These are phyloP conservation scores for Fusarium burgessii DNA, from an alignment of 2,329 filamentous ascomycete species.

Conservation along the genomic window DNA sequence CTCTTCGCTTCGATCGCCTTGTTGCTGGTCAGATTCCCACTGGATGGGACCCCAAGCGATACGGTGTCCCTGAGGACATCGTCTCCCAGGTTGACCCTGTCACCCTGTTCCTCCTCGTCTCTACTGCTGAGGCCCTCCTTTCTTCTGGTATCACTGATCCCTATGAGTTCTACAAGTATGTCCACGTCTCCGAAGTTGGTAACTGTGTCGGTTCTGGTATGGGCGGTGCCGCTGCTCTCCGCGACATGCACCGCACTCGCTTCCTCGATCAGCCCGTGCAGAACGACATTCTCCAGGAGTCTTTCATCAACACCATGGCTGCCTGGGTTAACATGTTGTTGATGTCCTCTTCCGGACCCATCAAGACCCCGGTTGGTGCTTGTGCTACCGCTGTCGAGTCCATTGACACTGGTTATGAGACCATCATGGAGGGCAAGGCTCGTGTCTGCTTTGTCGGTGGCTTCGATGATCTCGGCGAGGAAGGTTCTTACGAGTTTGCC, in stretches of 20 bases:
- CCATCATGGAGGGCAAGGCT: conserved; percentile 97
- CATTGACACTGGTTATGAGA: conserved; percentile 97
- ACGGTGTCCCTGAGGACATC: conserved; percentile 97
- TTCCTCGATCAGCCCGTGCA: conserved; percentile 97
- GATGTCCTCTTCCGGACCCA: conserved; percentile 94
- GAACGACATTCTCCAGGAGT: conserved; percentile 99
- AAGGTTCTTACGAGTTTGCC: conserved; percentile 99
- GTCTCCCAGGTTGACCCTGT: conserved; percentile 97
- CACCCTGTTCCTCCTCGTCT: conserved; percentile 93
- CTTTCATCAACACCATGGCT: conserved; percentile 99
- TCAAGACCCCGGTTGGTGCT: conserved; percentile 98
- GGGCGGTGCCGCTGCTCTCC: conserved; percentile 90
- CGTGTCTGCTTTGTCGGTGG: conserved; percentile 97
- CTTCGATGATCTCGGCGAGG: conserved; percentile 99
- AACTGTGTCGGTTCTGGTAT: conserved; percentile 99
- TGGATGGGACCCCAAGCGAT: conserved; percentile 96
- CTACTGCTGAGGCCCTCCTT: conserved; percentile 90
- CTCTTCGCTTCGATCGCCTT: conserved; percentile 94
- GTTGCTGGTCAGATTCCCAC: conserved; percentile 97
- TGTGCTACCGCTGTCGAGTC: conserved; percentile 98
- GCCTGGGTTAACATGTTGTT: conserved; percentile 99
- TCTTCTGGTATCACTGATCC: conserved; percentile 97
- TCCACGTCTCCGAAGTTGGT: conserved; percentile 96
- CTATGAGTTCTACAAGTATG: conserved; percentile 99
- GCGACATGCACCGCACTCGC: conserved; percentile 98